Percentiles rank a stretch among this genome's conserved stretches.
Conservation (phyloP, 2,329 filamentous ascomycete genomes). For the Penicillium concentricum region DNA sequence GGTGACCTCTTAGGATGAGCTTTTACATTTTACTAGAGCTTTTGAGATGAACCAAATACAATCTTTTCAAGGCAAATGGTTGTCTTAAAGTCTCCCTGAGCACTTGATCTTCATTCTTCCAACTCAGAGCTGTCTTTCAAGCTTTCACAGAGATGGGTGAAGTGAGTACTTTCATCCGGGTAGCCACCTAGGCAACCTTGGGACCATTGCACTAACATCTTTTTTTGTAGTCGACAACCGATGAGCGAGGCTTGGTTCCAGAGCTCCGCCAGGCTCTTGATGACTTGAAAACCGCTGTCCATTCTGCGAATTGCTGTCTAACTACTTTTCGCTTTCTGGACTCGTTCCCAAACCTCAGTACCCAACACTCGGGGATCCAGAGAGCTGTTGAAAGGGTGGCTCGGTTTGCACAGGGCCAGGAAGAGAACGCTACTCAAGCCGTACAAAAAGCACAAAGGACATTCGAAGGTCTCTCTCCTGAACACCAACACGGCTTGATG, state of each 20-base stretch:
- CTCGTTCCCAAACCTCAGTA: neutral
- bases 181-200: neutral
- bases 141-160: neutral
- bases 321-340: neutral
- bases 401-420: neutral
- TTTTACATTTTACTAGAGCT: neutral
- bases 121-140: neutral
- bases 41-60: neutral
- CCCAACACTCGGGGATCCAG: neutral
- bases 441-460: neutral
- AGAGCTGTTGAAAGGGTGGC: neutral
- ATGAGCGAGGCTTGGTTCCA: neutral
- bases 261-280: neutral
- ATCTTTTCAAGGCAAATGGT: no score
- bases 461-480: neutral
- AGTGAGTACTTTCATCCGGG: neutral
- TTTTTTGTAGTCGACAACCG: neutral
- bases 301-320: neutral
- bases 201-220: neutral
- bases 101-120: neutral
- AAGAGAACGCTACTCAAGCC: neutral
- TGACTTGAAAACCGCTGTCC: neutral
- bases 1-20: neutral
- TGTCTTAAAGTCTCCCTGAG: neutral
- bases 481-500: neutral